Base-by-base conservation (phyloP, 495 filamentous ascomycete species). In the Haplographium delicatum region DNA sequence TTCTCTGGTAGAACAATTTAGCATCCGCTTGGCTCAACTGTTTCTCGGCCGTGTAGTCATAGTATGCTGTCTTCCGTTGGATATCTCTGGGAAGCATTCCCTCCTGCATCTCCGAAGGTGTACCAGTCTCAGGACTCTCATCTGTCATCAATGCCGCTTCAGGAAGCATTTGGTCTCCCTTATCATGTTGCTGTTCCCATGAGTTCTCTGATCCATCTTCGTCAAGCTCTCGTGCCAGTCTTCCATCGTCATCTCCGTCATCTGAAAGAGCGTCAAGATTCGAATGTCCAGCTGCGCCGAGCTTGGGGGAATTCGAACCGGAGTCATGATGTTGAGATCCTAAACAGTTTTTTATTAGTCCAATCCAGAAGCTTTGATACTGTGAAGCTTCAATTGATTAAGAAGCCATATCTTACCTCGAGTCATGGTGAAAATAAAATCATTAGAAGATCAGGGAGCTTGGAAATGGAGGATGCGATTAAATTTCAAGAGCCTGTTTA, bases 1-100 rank as follows among this genome's bases (percentile, higher is more conserved):
- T 89, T 51, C 89, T 78, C 62, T 95, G 93, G 67, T 95, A 98
- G 71, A 96, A 91, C 24, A 96, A 75, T 64, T 93, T 96, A 28
- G 91, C 88, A 60, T 98, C 91, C 18, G 85, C 78, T 67, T 96
- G 88, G 53, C 82, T 89, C 76, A 91, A 81, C 53, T 88, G 86
- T 60, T 91, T 93, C 64, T 98, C 91, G 50, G 83, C 82, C n/a
- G 86, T 80, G 62, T 86, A 83, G 65, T 93, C 86, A 65, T 89
- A 93, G 55, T 84, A 88, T 5, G 89, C 83, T 2, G 89, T 94
- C 67, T 81, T 88, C 51, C 81, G 75, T 53, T 86, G 85, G 46
- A 79, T 76, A 63, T 94, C 88, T 65, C 88, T 71, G 37, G 81
- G 79, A 6, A 94, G 75, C 65, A 89, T 74, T 16, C 78, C 83